A percentile compares a stretch with the other conserved stretches of the same genome.
These are phyloP conservation scores for Dactylellina drechsleri DNA, from an alignment of 2,329 filamentous ascomycete species.

Conservation along the genomic window DNA sequence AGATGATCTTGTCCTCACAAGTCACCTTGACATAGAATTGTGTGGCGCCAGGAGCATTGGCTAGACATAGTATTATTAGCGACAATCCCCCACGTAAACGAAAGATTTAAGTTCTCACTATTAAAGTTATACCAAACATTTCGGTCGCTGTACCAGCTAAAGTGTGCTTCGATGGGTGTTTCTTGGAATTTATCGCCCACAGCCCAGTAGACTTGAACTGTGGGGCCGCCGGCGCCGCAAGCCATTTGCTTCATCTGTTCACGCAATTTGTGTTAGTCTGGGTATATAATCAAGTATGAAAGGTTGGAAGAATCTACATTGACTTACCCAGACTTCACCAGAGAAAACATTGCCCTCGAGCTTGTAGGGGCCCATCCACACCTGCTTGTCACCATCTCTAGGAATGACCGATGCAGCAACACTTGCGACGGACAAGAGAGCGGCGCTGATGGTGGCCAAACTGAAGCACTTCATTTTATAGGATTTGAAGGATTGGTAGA, in stretches of 20 bases:
- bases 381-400: background rate
- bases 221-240: background rate
- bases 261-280: background rate
- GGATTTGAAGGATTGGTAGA: no score
- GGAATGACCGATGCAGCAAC: constrained; percentile 15
- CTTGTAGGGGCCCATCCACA: background rate
- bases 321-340: constrained; percentile 18
- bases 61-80: background rate
- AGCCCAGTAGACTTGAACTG: constrained; percentile 12
- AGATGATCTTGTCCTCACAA: background rate
- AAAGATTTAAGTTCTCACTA: background rate
- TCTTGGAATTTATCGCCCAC: constrained; percentile 7
- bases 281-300: no score
- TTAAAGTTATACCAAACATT: no score
- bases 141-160: background rate
- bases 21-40: constrained; percentile 19
- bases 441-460: constrained; percentile 9
- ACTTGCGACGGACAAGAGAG: constrained; percentile 11
- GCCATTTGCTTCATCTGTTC: no score
- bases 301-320: no score
- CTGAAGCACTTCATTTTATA: constrained; percentile 14
- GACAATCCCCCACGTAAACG: background rate
- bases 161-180: background rate
- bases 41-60: constrained; percentile 5
- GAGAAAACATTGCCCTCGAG: constrained; percentile 1